These are phyloP conservation scores for Trichoderma asperellum DNA, from an alignment of 2,329 filamentous ascomycete species.

Conservation along the genomic window DNA sequence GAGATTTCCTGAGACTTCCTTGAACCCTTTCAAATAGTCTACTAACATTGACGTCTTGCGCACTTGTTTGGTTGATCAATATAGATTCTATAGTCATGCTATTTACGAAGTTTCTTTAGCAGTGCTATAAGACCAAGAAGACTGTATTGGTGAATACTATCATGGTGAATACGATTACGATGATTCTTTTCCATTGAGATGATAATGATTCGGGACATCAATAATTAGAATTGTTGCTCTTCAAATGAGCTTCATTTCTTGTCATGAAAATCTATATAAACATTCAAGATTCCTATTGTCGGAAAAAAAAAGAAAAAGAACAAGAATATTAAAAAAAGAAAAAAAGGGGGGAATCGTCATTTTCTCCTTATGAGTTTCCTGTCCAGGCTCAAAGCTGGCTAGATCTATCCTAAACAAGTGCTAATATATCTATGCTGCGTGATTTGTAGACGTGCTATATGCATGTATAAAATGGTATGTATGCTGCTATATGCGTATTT, in stretches of 20 bases:
- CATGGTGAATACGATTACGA: neutral
- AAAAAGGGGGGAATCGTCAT: neutral
- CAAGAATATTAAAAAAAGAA: too few species aligned
- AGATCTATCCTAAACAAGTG: slow-evolving; percentile 6
- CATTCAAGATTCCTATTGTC: neutral
- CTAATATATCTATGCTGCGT: neutral
- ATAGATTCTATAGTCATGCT: too few species aligned
- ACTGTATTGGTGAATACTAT: neutral
- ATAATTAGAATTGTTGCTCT: neutral
- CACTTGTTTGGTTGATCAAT: neutral
- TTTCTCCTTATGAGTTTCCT: neutral
- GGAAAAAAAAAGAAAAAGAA: neutral
- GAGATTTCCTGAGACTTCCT: neutral
- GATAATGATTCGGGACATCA: neutral
- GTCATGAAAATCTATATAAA: neutral
- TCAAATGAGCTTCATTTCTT: neutral
- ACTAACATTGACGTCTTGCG: neutral
- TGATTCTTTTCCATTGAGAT: too few species aligned
- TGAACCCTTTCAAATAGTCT: neutral
- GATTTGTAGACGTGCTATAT: neutral
- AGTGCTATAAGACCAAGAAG: too few species aligned
- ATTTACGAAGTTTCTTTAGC: neutral
- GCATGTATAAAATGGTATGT: neutral
- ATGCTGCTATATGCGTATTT: slow-evolving; percentile 9
- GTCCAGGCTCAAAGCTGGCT: neutral